Evolutionary conservation across 2,329 filamentous ascomycete genomes (phyloP).

Genomic region (Colletotrichum sp.): DNA sequence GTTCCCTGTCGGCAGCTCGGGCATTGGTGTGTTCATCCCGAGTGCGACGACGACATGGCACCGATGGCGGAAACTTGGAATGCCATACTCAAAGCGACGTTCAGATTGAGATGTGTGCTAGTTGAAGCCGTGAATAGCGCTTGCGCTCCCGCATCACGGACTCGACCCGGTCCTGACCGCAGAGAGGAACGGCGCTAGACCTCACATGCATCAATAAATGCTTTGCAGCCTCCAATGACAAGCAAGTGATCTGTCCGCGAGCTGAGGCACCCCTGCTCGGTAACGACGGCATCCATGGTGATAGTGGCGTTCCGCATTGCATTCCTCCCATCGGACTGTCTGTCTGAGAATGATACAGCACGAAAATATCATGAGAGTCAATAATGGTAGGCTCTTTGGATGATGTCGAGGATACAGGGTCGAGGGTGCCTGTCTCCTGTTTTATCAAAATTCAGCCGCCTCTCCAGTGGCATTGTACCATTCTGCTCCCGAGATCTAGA

Average conservation of each 20-base stretch:
- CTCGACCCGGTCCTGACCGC: not conserved
- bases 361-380: not conserved
- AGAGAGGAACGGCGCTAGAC: not conserved
- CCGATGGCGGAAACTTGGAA: not conserved
- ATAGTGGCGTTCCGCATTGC: not conserved
- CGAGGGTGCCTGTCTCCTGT: not conserved
- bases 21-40: not conserved
- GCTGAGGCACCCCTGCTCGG: slow-evolving; percentile 4
- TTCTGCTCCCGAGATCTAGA: not conserved
- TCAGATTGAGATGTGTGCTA: not conserved
- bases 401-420: not conserved
- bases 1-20: not conserved
- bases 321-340: not conserved
- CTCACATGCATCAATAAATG: not conserved
- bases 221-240: not conserved
- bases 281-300: not conserved
- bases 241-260: not conserved
- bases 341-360: not conserved
- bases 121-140: not conserved
- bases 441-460: not conserved
- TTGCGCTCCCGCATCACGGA: not conserved
- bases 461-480: not conserved
- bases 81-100: not conserved
- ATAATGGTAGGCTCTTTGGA: not conserved
- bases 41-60: not conserved